Conservation (phyloP, 805 yeast genomes). For the Monosporozyma servazzii region DNA sequence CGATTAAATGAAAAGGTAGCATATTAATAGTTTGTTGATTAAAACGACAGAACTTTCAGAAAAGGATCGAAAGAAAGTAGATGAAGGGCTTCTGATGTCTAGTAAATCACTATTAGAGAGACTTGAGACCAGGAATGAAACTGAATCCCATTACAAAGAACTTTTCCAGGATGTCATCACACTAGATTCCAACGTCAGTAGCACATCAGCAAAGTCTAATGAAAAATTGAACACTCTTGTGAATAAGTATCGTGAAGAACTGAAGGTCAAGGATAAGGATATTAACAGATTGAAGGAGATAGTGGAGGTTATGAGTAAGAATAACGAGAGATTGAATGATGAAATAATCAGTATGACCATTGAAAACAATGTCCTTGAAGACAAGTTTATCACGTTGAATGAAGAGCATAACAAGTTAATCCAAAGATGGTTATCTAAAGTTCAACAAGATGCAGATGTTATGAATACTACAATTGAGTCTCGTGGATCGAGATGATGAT, state of each 20-base stretch:
- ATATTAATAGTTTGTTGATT: neutral
- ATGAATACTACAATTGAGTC: constrained; percentile 31
- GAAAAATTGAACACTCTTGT: neutral
- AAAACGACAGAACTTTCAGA: neutral
- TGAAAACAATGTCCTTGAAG: constrained; percentile 37
- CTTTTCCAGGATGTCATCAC: neutral
- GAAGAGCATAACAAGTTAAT: constrained; percentile 44
- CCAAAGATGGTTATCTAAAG: constrained; percentile 51
- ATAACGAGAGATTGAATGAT: constrained; percentile 54
- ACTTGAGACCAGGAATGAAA: neutral
- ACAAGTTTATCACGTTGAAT: constrained; percentile 31
- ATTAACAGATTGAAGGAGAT: constrained; percentile 21
- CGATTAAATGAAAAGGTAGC: neutral
- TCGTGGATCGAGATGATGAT: constrained; percentile 1
- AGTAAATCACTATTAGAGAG: neutral
- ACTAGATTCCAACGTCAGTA: neutral
- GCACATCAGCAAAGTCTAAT: neutral
- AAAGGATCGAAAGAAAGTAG: neutral
- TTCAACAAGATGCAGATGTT: constrained; percentile 49
- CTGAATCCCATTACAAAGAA: neutral
- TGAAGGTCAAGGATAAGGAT: neutral
- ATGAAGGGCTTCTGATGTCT: neutral
- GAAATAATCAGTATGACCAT: constrained; percentile 55
- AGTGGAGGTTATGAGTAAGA: constrained; percentile 40
- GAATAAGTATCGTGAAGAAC: neutral